Conservation (phyloP, 108 stramenopile genomes). For the Fragilariopsis cylindrus region DNA sequence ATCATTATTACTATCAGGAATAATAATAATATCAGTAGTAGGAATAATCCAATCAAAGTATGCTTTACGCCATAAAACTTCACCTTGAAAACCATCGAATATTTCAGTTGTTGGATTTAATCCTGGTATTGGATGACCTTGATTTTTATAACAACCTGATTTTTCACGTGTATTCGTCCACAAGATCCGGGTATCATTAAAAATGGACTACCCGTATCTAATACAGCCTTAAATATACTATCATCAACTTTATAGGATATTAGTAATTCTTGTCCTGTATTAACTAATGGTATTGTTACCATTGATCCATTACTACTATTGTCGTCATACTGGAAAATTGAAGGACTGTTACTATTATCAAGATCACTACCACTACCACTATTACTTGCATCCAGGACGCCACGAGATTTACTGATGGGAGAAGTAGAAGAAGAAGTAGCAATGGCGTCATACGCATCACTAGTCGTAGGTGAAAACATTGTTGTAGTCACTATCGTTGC, state of each 20-base stretch:
- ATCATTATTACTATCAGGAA: not conserved
- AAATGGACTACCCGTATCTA: conserved; percentile 67
- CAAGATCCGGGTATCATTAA: conserved; percentile 55
- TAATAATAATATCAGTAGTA: conserved; percentile 3
- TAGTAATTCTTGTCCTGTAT: conserved; percentile 38
- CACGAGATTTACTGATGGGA: too few relatives aligned
- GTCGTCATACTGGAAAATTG: too few relatives aligned
- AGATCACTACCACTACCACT: too few relatives aligned
- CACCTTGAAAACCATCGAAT: conserved; percentile 63
- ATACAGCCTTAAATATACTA: conserved; percentile 48
- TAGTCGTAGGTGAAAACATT: too few relatives aligned
- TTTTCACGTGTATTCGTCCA: conserved; percentile 32
- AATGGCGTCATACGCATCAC: too few relatives aligned
- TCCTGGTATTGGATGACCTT: conserved; percentile 31
- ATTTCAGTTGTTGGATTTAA: conserved; percentile 46
- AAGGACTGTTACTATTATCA: too few relatives aligned
- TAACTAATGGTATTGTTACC: conserved; percentile 37
- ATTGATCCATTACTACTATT: too few relatives aligned
- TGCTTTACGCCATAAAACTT: conserved; percentile 60
- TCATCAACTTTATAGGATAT: conserved; percentile 49
- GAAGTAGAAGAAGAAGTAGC: too few relatives aligned
- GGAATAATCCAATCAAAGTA: conserved; percentile 36
- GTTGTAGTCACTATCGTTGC: too few relatives aligned
- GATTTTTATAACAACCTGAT: conserved; percentile 52
- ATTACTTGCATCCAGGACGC: too few relatives aligned